A percentile compares a stretch with the other conserved stretches of the same genome.
phyloP scores from a whole-genome alignment of 1,284 basidiomycete species.

The Irpex sp. region DNA sequence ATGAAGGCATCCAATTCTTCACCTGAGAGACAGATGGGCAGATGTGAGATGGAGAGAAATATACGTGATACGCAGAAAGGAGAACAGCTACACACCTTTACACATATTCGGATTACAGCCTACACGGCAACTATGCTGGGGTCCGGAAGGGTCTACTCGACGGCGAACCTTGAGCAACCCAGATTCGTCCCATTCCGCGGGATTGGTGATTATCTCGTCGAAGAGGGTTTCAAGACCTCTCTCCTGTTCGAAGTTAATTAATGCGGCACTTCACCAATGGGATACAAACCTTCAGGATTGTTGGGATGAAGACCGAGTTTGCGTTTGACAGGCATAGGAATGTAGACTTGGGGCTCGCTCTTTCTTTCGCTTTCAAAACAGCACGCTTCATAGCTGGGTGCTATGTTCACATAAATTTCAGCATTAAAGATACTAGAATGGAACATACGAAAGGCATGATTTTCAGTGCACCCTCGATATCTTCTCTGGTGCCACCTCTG shows the following conservation, averaged over 20 bases:
- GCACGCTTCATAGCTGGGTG: conserved; percentile 95
- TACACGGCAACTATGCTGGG: conserved; percentile 82
- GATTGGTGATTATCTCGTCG: conserved; percentile 89
- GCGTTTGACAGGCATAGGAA: conserved; percentile 94
- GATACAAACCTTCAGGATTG: conserved; percentile 71
- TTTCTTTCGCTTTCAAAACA: conserved; percentile 72
- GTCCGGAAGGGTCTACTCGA: conserved; percentile 69
- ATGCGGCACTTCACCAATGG: neutral
- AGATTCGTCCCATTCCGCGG: conserved; percentile 75
- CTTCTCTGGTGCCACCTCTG: conserved; percentile 63
- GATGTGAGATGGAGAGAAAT: neutral
- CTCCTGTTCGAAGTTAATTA: conserved; percentile 40
- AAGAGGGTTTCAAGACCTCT: conserved; percentile 77
- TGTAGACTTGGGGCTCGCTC: conserved; percentile 60
- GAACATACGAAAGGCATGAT: conserved; percentile 83
- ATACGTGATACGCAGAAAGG: neutral
- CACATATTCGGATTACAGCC: conserved; percentile 98
- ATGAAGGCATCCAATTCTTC: conserved; percentile 87
- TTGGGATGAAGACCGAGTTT: conserved; percentile 89
- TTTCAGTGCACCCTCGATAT: conserved; percentile 77
- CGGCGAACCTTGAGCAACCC: conserved; percentile 79
- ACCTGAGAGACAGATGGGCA: conserved; percentile 41
- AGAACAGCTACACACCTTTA: conserved; percentile 61
- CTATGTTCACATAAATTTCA: conserved; percentile 36
- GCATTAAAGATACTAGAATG: neutral